Evolutionary conservation across 2,329 filamentous ascomycete genomes (phyloP).

Genomic region (Arthrocladium fulminans): DNA sequence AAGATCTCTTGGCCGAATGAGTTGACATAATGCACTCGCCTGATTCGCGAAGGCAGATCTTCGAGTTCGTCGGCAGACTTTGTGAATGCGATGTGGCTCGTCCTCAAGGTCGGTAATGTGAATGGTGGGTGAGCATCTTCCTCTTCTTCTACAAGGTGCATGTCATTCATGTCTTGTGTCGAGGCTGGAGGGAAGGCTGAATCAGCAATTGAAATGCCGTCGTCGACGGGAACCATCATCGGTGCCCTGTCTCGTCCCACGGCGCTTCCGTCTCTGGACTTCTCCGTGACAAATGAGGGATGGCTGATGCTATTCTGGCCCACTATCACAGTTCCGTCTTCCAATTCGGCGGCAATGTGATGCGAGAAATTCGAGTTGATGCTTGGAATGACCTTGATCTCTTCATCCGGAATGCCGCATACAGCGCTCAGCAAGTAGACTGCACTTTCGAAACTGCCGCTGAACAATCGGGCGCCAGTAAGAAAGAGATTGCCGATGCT

Average conservation of each 20-base stretch:
- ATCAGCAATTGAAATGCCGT: neutral
- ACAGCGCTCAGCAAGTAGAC: constrained; percentile 85
- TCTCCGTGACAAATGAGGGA: constrained; percentile 44
- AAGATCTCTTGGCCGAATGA: constrained; percentile 95
- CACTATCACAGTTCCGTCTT: constrained; percentile 67
- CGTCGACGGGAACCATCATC: neutral
- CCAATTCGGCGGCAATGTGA: constrained; percentile 78
- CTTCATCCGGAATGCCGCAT: constrained; percentile 65
- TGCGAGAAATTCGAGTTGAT: constrained; percentile 94
- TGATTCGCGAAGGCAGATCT: constrained; percentile 68
- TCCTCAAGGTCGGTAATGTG: constrained; percentile 67
- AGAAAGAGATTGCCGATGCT: constrained; percentile 73
- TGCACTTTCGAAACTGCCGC: constrained; percentile 82
- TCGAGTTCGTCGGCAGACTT: constrained; percentile 70
- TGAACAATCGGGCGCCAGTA: constrained; percentile 79
- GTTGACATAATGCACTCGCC: constrained; percentile 92
- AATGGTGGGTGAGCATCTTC: constrained; percentile 45
- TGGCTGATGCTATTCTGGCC: constrained; percentile 92
- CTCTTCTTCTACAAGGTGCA: neutral
- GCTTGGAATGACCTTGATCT: constrained; percentile 72
- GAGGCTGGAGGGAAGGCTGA: neutral
- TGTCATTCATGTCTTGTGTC: neutral
- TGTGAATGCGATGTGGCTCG: constrained; percentile 72
- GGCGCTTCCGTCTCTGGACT: neutral
- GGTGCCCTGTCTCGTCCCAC: neutral